phyloP scores from a whole-genome alignment of 2,329 filamentous ascomycete species.

The Fusarium poae region DNA sequence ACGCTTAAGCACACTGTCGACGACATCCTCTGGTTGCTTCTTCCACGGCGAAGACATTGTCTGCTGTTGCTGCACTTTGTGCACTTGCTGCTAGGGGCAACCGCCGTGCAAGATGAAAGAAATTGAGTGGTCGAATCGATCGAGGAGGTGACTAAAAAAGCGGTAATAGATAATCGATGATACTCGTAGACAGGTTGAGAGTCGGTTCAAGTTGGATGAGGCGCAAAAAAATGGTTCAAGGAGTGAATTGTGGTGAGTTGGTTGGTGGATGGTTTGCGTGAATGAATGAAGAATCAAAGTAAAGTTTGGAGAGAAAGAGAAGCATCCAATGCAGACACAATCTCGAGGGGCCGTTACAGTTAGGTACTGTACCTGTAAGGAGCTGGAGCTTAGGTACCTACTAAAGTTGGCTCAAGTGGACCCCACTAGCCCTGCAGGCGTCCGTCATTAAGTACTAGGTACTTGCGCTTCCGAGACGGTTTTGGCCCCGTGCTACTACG shows the following conservation, averaged over 20 bases:
- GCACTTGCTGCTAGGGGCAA: slow-evolving; percentile 44
- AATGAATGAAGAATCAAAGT: slow-evolving; percentile 31
- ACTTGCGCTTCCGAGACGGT: slow-evolving; percentile 20
- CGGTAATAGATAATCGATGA: slow-evolving; percentile 8
- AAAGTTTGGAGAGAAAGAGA: slow-evolving; percentile 29
- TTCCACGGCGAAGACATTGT: slow-evolving; percentile 72
- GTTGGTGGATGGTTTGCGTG: slow-evolving; percentile 28
- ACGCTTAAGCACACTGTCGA: slow-evolving; percentile 77
- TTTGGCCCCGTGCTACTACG: slow-evolving; percentile 30
- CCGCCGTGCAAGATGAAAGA: slow-evolving; percentile 18
- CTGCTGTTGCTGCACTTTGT: slow-evolving; percentile 28
- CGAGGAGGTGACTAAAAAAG: not conserved
- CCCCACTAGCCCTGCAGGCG: slow-evolving; percentile 26
- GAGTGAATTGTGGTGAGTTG: slow-evolving; percentile 38
- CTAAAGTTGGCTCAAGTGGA: slow-evolving; percentile 29
- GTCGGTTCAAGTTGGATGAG: slow-evolving; percentile 5
- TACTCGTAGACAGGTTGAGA: slow-evolving; percentile 2
- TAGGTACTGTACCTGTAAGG: slow-evolving; percentile 21
- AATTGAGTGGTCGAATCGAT: slow-evolving; percentile 14
- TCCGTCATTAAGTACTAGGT: slow-evolving; percentile 31
- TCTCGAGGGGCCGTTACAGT: slow-evolving; percentile 33
- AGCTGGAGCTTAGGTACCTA: slow-evolving; percentile 33
- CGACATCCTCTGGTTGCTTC: slow-evolving; percentile 73
- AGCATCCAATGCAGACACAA: slow-evolving; percentile 15
- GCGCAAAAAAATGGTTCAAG: slow-evolving; percentile 30